phyloP scores from a whole-genome alignment of 306 rosid genomes.

The Parietaria judaica region DNA sequence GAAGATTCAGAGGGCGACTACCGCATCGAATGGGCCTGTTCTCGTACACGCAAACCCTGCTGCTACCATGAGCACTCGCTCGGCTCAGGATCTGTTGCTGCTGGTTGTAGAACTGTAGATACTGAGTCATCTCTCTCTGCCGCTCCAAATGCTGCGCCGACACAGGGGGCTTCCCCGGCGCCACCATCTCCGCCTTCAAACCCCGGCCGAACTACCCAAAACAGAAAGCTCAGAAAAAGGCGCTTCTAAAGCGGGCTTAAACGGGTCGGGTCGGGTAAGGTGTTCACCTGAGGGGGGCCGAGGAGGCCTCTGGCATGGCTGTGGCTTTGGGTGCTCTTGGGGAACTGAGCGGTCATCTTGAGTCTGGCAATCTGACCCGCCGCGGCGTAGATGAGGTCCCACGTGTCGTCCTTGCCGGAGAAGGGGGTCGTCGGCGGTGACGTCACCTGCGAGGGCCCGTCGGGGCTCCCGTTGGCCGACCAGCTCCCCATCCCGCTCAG shows the following conservation, averaged over 20 bases:
- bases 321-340: not conserved
- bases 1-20: slow-evolving; percentile 18
- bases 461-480: slow-evolving; percentile 70
- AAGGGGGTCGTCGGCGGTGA: slow-evolving; percentile 69
- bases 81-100: slow-evolving; percentile 30
- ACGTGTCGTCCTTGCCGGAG: slow-evolving; percentile 35
- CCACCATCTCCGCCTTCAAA: slow-evolving; percentile 24
- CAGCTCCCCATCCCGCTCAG: slow-evolving; percentile 64
- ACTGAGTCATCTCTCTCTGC: not conserved
- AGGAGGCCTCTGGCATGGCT: slow-evolving; percentile 26
- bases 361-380: slow-evolving; percentile 75
- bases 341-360: slow-evolving; percentile 31
- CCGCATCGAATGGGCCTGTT: slow-evolving; percentile 17
- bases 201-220: slow-evolving; percentile 24
- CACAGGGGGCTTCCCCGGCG: slow-evolving; percentile 31
- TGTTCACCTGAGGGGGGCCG: slow-evolving; percentile 7
- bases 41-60: slow-evolving; percentile 19
- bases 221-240: not conserved
- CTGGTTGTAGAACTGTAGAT: slow-evolving; percentile 4
- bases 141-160: not conserved
- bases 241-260: not conserved
- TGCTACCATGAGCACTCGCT: slow-evolving; percentile 4
- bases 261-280: not conserved
- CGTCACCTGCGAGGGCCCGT: slow-evolving; percentile 45
- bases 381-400: slow-evolving; percentile 63